A percentile compares a stretch with the other conserved stretches of the same genome.
These are phyloP conservation scores for Phytophthora podocarpi DNA, from an alignment of 352 stramenopile genomes.

Conservation along the genomic window DNA sequence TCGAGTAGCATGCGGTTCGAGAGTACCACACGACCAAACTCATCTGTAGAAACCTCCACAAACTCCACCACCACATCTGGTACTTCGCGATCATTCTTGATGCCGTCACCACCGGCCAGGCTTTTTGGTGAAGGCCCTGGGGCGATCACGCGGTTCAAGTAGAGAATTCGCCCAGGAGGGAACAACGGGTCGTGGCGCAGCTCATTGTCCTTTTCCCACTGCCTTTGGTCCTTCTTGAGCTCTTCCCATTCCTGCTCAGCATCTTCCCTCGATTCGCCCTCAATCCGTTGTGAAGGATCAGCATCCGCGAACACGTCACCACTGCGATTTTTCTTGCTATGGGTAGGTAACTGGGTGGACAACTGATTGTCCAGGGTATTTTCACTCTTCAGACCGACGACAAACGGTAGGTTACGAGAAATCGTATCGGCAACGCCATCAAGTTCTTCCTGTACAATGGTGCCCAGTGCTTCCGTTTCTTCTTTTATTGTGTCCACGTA, in stretches of 20 bases:
- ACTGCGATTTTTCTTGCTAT: constrained; percentile 1
- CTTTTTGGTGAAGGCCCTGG: constrained; percentile 14
- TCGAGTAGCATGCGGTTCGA: constrained; percentile 87
- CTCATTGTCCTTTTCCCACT: constrained; percentile 35
- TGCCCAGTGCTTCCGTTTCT: constrained; percentile 51
- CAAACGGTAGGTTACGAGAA: constrained; percentile 35
- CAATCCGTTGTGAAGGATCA: constrained; percentile 20
- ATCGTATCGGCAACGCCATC: constrained; percentile 39
- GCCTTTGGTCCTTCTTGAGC: constrained; percentile 24
- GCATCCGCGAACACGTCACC: constrained; percentile 24
- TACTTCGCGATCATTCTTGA: constrained; percentile 9
- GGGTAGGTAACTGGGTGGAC: neutral
- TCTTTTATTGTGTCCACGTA: constrained; percentile 67
- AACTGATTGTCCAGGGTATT: neutral
- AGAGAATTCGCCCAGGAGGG: constrained; percentile 73
- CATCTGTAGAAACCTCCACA: constrained; percentile 64
- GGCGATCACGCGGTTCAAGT: constrained; percentile 51
- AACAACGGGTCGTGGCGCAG: constrained; percentile 67
- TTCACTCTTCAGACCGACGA: constrained; percentile 9
- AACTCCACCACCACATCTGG: constrained; percentile 58
- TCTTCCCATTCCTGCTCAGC: constrained; percentile 19
- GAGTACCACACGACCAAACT: constrained; percentile 76
- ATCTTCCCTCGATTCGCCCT: constrained; percentile 21
- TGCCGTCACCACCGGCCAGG: neutral
- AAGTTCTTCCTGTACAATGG: constrained; percentile 54